Evolutionary conservation across 2,329 filamentous ascomycete genomes (phyloP), one percentile per base, ranked within the genome.

Genomic region (Colletotrichum sp.): DNA sequence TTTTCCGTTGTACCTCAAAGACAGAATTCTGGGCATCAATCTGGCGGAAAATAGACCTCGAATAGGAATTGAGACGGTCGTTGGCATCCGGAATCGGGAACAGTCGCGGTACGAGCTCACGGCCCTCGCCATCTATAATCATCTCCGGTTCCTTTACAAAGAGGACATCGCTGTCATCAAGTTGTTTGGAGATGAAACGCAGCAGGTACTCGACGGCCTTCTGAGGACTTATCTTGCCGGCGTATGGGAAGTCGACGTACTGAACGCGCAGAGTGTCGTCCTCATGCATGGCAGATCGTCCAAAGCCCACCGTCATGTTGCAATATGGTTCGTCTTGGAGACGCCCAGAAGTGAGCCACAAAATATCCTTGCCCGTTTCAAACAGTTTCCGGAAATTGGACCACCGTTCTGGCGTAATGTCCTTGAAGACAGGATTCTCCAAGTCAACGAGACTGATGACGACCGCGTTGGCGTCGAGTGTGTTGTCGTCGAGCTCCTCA

Each of bases 371-470:
- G 25, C 59, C 67, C 12, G 55, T 28, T 22, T 57, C 55, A 16
- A 69, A 69, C 9, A 69, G 13, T 5, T 61, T 48, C 34, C 36
- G 34, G 34, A 69, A 57, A 7, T 36, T 57, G 8, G 27, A 57
- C 55, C 80, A 74, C 8, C 74, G 78, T 2, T 61, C 59, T 83
- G 86, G 59, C 0, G 80, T 74, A n/a, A 89, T 80, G 30, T 85
- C 83, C 8, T 81, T 79, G 19, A 84, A 78, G 13, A 84, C 78
- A 16, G 75, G 63, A 11, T 74, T 65, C 5, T 80, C 78, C 15
- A 76, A 63, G 27, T 76, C 70, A 6, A 60, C 34, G 5, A 69
- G 32, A 22, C 59, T 57, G 27, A 69, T 12, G 34, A 69, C 57
- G 27, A 36, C 36, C 19, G 67, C 22, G 19, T 61, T 48, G 52